Evolutionary conservation across 2,329 filamentous ascomycete species (phyloP).

Genomic region (Cucurbitaria berberidis): DNA sequence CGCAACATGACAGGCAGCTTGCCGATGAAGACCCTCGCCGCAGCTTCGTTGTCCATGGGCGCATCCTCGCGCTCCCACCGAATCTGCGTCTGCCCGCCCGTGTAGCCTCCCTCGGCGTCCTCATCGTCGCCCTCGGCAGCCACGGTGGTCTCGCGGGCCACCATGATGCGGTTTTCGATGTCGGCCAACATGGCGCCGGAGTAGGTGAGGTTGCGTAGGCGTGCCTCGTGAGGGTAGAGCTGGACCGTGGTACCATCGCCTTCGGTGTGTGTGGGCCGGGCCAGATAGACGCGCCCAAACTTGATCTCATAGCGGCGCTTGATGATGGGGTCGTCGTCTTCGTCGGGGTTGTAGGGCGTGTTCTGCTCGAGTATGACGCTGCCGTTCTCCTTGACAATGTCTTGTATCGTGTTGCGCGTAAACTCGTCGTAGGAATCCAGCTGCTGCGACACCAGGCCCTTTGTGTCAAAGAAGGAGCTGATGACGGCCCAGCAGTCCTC

Average conservation of each 20-base stretch:
- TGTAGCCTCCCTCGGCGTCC: constrained; percentile 50
- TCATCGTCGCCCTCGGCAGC: constrained; percentile 71
- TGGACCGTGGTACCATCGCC: constrained; percentile 86
- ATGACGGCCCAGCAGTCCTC: constrained; percentile 99
- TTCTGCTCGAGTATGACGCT: constrained; percentile 93
- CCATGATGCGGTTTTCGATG: constrained; percentile 82
- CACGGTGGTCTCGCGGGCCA: constrained; percentile 78
- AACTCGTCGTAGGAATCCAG: constrained; percentile 99
- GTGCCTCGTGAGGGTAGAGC: constrained; percentile 91
- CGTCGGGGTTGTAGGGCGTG: constrained; percentile 75
- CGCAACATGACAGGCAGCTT: constrained; percentile 98
- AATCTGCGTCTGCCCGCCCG: constrained; percentile 45
- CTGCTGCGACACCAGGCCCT: constrained; percentile 96
- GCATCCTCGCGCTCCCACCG: constrained; percentile 59
- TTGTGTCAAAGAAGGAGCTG: constrained; percentile 93
- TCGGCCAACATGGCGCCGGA: constrained; percentile 88
- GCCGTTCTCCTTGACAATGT: constrained; percentile 90
- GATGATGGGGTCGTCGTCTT: constrained; percentile 72
- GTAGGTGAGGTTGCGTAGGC: constrained; percentile 94
- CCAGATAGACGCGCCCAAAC: constrained; percentile 88
- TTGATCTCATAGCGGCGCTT: constrained; percentile 94
- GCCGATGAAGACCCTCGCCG: constrained; percentile 85
- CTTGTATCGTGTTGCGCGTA: constrained; percentile 89
- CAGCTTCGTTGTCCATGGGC: constrained; percentile 56
- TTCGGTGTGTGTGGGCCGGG: constrained; percentile 89